Percentiles rank a stretch among this genome's conserved stretches.
Conservation (phyloP, 352 stramenopile species). For the Phytophthora tentaculata region DNA sequence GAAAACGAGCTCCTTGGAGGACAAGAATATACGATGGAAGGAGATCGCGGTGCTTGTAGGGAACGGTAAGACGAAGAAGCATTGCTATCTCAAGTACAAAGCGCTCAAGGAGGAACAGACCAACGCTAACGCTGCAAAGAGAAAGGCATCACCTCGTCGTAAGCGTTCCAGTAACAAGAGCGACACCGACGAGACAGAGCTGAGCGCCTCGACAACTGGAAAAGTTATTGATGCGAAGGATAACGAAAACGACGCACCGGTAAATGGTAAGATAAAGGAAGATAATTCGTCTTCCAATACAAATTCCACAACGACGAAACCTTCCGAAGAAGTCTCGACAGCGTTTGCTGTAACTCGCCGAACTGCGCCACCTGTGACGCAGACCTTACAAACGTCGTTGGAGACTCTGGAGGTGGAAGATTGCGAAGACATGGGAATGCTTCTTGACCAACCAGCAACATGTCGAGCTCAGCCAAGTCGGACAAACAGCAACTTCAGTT, state of each 20-base stretch:
- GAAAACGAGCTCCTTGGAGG: constrained; percentile 55
- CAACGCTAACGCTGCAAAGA: constrained; percentile 35
- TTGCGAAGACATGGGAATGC: constrained; percentile 50
- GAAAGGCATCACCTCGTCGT: constrained; percentile 35
- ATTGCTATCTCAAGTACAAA: constrained; percentile 90
- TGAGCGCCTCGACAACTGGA: neutral
- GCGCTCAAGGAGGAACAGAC: constrained; percentile 72
- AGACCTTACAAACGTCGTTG: neutral
- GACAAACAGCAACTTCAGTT: neutral
- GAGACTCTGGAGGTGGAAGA: constrained; percentile 58
- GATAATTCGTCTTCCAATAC: constrained; percentile 3
- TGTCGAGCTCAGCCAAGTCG: constrained; percentile 4
- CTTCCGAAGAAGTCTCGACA: constrained; percentile 1
- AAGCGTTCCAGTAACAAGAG: constrained; percentile 21
- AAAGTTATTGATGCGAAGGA: neutral
- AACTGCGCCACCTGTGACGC: neutral
- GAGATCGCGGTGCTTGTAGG: constrained; percentile 66
- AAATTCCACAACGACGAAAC: constrained; percentile 1
- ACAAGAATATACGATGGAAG: constrained; percentile 83
- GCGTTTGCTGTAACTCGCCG: constrained; percentile 24
- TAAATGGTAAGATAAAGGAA: constrained; percentile 11
- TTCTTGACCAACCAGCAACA: constrained; percentile 20
- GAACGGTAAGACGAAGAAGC: constrained; percentile 73
- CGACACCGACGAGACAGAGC: neutral
- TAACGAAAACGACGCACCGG: neutral